A percentile compares a stretch with the other conserved stretches of the same genome.
Conservation (phyloP, 805 yeast genomes). For the Yarrowia sp. region DNA sequence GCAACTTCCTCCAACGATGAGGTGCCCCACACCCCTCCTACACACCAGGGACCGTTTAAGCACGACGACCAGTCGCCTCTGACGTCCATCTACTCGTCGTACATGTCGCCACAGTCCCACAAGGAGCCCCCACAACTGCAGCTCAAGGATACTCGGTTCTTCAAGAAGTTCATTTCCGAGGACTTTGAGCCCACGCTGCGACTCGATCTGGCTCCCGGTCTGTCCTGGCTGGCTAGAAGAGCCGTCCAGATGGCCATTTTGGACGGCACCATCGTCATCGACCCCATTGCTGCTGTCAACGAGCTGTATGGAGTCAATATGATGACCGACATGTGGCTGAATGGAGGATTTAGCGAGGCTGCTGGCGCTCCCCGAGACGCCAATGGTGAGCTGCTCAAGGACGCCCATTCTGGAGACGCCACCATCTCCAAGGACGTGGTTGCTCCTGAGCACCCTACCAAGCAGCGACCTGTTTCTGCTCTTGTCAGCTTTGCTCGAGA, state of each 20-base stretch:
- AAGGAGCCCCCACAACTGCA: slow-evolving; percentile 34
- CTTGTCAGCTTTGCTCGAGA: slow-evolving; percentile 33
- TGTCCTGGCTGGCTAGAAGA: slow-evolving; percentile 67
- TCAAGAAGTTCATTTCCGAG: slow-evolving; percentile 69
- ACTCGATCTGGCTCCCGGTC: slow-evolving; percentile 67
- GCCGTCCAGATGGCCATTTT: slow-evolving; percentile 69
- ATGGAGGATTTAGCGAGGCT: slow-evolving; percentile 31
- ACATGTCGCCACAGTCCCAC: slow-evolving; percentile 29
- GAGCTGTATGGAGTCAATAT: slow-evolving; percentile 52
- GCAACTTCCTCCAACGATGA: slow-evolving; percentile 11
- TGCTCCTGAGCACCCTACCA: slow-evolving; percentile 13
- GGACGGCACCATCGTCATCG: slow-evolving; percentile 82
- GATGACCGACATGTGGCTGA: slow-evolving; percentile 37
- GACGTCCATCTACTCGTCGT: slow-evolving; percentile 36
- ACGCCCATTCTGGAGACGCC: slow-evolving; percentile 32
- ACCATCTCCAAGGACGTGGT: slow-evolving; percentile 17
- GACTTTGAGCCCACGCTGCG: slow-evolving; percentile 80
- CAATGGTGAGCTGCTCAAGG: slow-evolving; percentile 22
- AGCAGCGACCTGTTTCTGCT: slow-evolving; percentile 26
- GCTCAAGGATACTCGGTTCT: slow-evolving; percentile 62
- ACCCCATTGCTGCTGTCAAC: slow-evolving; percentile 85
- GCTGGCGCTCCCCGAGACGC: slow-evolving; percentile 36
- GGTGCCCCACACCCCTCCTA: slow-evolving; percentile 31
- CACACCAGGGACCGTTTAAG: slow-evolving; percentile 30
- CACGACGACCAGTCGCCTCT: slow-evolving; percentile 36